Evolutionary conservation across 2,329 filamentous ascomycete species (phyloP).

Genomic region (Alternaria solani): DNA sequence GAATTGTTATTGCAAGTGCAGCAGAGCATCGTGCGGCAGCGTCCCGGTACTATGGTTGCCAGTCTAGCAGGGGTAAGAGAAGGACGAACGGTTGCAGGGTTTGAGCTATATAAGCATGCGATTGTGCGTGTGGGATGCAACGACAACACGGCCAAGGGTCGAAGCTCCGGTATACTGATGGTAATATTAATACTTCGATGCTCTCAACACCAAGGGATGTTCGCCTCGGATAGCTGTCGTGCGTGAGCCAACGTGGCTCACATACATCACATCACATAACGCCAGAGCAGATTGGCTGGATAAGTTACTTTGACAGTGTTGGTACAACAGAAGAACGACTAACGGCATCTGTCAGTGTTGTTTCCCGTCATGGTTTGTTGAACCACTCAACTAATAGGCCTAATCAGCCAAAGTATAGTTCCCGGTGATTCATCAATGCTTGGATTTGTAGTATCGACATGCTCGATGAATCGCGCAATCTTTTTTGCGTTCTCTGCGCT

Average conservation of each 20-base stretch:
- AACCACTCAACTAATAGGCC: not conserved
- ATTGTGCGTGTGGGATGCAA: constrained; percentile 1
- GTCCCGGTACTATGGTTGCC: not conserved
- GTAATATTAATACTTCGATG: not conserved
- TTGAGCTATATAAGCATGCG: not conserved
- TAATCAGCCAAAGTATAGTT: constrained; percentile 19
- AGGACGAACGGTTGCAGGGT: constrained; percentile 4
- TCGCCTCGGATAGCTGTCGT: not conserved
- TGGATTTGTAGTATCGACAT: constrained; percentile 61
- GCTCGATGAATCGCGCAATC: constrained; percentile 65
- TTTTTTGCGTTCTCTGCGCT: constrained; percentile 55
- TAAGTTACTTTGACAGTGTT: not conserved
- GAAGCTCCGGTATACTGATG: not conserved
- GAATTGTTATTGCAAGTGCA: constrained; percentile 10
- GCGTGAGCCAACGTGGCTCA: not conserved
- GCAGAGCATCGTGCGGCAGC: not conserved
- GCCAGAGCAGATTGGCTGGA: not conserved
- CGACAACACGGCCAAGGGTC: not conserved
- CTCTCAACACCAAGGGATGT: constrained; percentile 12
- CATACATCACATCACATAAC: not conserved
- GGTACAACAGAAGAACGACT: not conserved
- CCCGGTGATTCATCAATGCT: constrained; percentile 62
- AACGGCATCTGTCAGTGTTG: not conserved
- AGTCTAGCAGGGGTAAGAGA: not conserved
- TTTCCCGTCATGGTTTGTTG: not conserved